Base-by-base conservation (phyloP, 495 filamentous ascomycete genomes). In the Daldinia bambusicola region DNA sequence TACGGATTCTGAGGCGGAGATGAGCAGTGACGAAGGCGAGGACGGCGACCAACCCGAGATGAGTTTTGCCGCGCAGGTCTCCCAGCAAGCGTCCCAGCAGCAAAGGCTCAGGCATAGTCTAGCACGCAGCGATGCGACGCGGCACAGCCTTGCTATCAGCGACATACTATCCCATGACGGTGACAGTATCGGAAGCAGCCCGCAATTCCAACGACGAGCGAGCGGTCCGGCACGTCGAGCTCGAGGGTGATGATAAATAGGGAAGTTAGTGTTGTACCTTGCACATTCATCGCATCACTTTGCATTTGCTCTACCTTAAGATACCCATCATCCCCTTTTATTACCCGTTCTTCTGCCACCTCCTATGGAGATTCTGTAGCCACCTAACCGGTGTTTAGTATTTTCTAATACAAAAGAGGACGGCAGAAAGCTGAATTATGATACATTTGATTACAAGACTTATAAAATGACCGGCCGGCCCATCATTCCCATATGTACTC, bases 1-100 rank as follows among this genome's bases (percentile, higher is more conserved):
- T 73, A 97, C 93, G 20, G 93, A 97, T 79, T 93, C 92, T 6
- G 92, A 95, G 69, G 86, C 84, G n/a, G 88, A 90, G 62, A 78
- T 91, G 70, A 80, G 80, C 62, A 79, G 70, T 30, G 79, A 81
- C 10, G 53, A 53, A 53, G 78, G 80, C 7, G 86, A 26, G 26
- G 26, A 86, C 34, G 83, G 84, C 30, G 76, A 81, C 13, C 74
- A 77, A 1, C 69, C 71, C 48, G 70, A 70, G 61, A 71, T 74
- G 63, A 78, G 73, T 73, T 80, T 77, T 45, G 36, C 74, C 8
- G 74, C 69, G 38, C 69, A 51, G 10, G 51, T 53, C 30, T 68
- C 74, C 22, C 69, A 70, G 45, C 62, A 26, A 8, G 22, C 2
- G 6, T 36, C 45, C 6, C 40, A 70, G 38, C 62, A 26, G n/a